These are phyloP conservation scores for Polytrichum commune DNA, from an alignment of 225 moss, liverwort and hornwort species.

Conservation along the genomic window DNA sequence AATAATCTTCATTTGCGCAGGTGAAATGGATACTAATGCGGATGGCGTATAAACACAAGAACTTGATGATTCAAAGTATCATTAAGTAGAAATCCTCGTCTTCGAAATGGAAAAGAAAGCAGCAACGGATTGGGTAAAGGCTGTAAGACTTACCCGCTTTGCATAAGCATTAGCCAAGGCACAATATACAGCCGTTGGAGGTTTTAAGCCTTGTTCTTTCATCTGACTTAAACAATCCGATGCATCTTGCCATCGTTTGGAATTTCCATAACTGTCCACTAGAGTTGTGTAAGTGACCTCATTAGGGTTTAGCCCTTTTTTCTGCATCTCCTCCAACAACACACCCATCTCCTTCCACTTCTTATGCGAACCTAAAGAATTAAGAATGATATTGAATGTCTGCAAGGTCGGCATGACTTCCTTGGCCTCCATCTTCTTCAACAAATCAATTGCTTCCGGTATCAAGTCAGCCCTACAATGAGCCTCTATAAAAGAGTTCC, in stretches of 20 bases:
- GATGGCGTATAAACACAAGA: background rate
- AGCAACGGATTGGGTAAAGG: background rate
- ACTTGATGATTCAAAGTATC: too few species aligned
- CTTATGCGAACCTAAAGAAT: constrained; percentile 65
- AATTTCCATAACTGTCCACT: constrained; percentile 86
- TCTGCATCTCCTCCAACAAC: constrained; percentile 79
- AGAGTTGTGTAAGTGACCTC: constrained; percentile 91
- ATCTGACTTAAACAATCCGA: constrained; percentile 71
- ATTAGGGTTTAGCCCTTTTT: constrained; percentile 63
- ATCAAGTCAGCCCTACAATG: constrained; percentile 63
- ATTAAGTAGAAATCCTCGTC: background rate
- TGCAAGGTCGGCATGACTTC: constrained; percentile 61
- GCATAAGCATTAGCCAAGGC: constrained; percentile 97
- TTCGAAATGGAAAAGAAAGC: background rate
- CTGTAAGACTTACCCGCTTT: constrained; percentile 41
- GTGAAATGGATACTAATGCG: background rate
- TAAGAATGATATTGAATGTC: constrained; percentile 86
- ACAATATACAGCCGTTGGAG: constrained; percentile 79
- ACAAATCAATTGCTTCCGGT: constrained; percentile 37
- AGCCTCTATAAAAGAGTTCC: constrained; percentile 93
- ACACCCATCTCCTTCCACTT: constrained; percentile 66
- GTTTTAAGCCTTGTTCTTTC: constrained; percentile 72
- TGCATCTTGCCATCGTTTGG: constrained; percentile 79
- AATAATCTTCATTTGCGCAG: background rate
- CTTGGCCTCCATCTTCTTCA: constrained; percentile 62